Evolutionary conservation across 306 rosid genomes (phyloP).

Genomic region (Crotalaria pallida): DNA sequence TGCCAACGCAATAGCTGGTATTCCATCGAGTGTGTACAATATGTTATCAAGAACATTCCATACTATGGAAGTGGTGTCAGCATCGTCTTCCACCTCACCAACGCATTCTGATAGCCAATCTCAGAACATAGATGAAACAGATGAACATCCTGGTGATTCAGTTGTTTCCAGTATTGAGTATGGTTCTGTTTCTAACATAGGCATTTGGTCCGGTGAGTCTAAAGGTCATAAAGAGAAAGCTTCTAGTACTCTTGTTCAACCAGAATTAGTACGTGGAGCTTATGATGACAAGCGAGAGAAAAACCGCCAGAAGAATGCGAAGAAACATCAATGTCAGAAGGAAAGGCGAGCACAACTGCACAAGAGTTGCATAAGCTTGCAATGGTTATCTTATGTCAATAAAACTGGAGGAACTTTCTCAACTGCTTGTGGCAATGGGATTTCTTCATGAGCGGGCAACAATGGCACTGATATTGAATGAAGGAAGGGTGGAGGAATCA

Average conservation of each 20-base stretch:
- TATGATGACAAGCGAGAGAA: conserved; percentile 92
- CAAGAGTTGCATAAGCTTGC: too few species aligned
- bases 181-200: conserved; percentile 93
- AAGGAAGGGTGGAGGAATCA: too few species aligned
- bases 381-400: too few species aligned
- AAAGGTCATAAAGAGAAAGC: conserved; percentile 85
- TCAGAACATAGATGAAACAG: conserved; percentile 87
- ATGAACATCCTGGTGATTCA: conserved; percentile 69
- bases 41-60: conserved; percentile 90
- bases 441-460: too few species aligned
- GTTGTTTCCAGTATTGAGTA: conserved; percentile 57
- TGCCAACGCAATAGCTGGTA: conserved; percentile 50
- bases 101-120: conserved; percentile 70
- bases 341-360: conserved; percentile 96
- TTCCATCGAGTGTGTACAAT: conserved; percentile 88
- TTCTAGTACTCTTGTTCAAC: conserved; percentile 44
- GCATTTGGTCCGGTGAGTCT: conserved; percentile 98
- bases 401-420: too few species aligned
- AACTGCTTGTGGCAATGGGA: too few species aligned
- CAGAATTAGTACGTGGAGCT: conserved; percentile 81
- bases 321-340: conserved; percentile 96
- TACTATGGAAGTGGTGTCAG: conserved; percentile 52
- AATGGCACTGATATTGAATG: too few species aligned
- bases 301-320: conserved; percentile 91
- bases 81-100: conserved; percentile 50